phyloP scores from a whole-genome alignment of 345 rosid species.

The Linum tenue region DNA sequence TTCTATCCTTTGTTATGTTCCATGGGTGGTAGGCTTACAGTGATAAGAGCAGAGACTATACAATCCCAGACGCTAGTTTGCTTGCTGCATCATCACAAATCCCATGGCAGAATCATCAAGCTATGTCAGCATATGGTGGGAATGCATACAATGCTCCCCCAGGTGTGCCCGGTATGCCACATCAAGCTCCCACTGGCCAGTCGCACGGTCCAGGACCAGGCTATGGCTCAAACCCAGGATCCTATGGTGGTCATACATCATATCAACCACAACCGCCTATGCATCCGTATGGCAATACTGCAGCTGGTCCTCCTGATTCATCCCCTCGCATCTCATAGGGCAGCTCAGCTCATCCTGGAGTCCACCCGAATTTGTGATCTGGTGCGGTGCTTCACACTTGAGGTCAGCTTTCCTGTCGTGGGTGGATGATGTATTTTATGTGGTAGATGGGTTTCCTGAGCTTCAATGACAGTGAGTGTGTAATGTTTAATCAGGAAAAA shows the following conservation, averaged over 20 bases:
- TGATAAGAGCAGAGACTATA: slow-evolving; percentile 94
- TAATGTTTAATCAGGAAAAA: too few relatives aligned
- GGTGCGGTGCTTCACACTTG: too few relatives aligned
- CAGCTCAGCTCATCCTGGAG: too few relatives aligned
- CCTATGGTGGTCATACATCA: slow-evolving; percentile 27
- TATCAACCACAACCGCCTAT: slow-evolving; percentile 19
- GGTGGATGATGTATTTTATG: too few relatives aligned
- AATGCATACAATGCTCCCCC: slow-evolving; percentile 24
- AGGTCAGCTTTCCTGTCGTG: too few relatives aligned
- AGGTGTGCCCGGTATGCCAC: slow-evolving; percentile 23
- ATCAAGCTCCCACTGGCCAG: slow-evolving; percentile 15
- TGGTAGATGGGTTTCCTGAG: too few relatives aligned
- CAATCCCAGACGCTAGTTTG: slow-evolving; percentile 52
- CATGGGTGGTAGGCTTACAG: slow-evolving; percentile 52
- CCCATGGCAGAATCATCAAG: slow-evolving; percentile 61
- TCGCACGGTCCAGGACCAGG: slow-evolving; percentile 9
- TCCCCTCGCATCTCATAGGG: background rate
- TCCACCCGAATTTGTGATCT: too few relatives aligned
- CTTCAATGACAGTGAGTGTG: too few relatives aligned
- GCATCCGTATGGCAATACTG: slow-evolving; percentile 22
- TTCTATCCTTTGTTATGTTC: background rate
- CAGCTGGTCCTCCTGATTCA: slow-evolving; percentile 27
- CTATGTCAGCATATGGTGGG: slow-evolving; percentile 32
- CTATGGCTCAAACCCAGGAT: slow-evolving; percentile 25
- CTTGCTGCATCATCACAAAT: slow-evolving; percentile 42